Evolutionary conservation across 306 rosid species (phyloP).

Genomic region (Begonia peltatifolia): DNA sequence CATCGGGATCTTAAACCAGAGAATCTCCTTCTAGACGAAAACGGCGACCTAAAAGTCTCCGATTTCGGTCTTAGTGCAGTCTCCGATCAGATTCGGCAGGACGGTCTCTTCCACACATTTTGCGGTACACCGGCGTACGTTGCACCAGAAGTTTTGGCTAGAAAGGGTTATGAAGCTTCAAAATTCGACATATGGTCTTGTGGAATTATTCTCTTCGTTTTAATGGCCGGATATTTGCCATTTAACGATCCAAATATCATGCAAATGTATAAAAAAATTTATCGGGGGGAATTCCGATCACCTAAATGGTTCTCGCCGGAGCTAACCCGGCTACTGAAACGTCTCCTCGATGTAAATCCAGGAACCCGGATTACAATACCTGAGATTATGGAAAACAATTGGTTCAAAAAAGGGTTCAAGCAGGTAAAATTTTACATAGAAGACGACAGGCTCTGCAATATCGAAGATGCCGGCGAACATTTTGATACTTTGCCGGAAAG

Average conservation of each 20-base stretch:
- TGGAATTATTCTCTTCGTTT: constrained; percentile 34
- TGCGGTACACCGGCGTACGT: constrained; percentile 60
- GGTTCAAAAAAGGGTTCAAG: constrained; percentile 40
- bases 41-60: constrained; percentile 46
- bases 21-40: constrained; percentile 33
- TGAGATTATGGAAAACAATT: constrained; percentile 26
- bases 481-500: constrained; percentile 19
- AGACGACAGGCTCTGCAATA: constrained; percentile 25
- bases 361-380: constrained; percentile 32
- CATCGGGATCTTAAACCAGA: constrained; percentile 52
- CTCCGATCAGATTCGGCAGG: constrained; percentile 39
- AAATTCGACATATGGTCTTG: constrained; percentile 54
- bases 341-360: constrained; percentile 35
- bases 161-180: constrained; percentile 36
- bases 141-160: constrained; percentile 40
- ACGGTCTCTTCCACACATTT: constrained; percentile 48
- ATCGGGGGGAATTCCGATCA: constrained; percentile 32
- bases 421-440: constrained; percentile 33
- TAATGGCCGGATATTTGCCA: constrained; percentile 42
- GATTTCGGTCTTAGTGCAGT: constrained; percentile 51
- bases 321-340: constrained; percentile 9
- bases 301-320: constrained; percentile 43
- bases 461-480: constrained; percentile 12
- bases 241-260: constrained; percentile 26
- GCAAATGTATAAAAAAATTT: constrained; percentile 44